Evolutionary conservation across 225 moss, liverwort and hornwort genomes (phyloP).

Genomic region (Rhytidiadelphus loreus): DNA sequence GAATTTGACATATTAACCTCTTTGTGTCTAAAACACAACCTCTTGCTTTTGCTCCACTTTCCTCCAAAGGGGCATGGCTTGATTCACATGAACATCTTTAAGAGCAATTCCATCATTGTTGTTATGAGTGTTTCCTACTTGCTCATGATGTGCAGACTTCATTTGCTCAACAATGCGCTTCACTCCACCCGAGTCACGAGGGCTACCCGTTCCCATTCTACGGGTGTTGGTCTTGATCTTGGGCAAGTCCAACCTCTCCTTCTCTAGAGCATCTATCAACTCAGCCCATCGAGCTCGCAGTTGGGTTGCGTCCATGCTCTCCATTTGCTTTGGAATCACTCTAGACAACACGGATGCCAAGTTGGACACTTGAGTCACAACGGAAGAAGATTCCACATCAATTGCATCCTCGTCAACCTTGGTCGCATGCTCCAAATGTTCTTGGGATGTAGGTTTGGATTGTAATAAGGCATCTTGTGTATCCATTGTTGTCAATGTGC

Average conservation of each 20-base stretch:
- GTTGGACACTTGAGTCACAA: neutral
- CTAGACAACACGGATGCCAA: conserved; percentile 11
- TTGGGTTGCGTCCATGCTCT: conserved; percentile 6
- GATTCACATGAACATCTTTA: neutral
- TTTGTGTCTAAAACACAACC: conserved; percentile 1
- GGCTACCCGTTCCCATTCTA: neutral
- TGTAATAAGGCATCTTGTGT: neutral
- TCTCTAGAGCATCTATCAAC: conserved; percentile 32
- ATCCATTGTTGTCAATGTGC: neutral
- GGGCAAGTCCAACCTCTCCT: conserved; percentile 35
- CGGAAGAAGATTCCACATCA: neutral
- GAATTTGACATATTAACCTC: neutral
- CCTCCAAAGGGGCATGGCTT: neutral
- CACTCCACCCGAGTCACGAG: conserved; percentile 29
- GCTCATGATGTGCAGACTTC: neutral
- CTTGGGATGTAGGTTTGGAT: neutral
- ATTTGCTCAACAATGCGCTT: conserved; percentile 25
- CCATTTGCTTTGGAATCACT: conserved; percentile 12
- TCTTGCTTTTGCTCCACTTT: conserved; percentile 28
- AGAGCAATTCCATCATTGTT: neutral
- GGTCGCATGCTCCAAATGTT: neutral
- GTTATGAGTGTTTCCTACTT: neutral
- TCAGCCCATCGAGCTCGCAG: conserved; percentile 32
- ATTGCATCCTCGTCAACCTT: neutral
- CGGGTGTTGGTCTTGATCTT: conserved; percentile 19